A percentile compares a stretch with the other conserved stretches of the same genome.
These are phyloP conservation scores for Fusarium foetens DNA, from an alignment of 2,329 filamentous ascomycete species.

Conservation along the genomic window DNA sequence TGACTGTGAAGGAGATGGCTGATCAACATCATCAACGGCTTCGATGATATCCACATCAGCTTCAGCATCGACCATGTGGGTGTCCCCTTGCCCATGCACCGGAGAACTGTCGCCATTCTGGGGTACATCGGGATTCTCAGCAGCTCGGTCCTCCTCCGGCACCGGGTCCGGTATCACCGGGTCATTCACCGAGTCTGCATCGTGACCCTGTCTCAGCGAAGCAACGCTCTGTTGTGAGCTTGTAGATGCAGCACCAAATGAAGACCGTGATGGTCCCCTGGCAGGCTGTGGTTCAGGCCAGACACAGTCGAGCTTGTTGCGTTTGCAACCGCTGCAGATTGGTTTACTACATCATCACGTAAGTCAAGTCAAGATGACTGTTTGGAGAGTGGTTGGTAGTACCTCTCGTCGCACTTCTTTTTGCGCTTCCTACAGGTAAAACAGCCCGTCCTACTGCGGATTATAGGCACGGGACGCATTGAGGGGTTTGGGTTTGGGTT, in stretches of 20 bases:
- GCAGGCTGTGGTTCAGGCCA: conserved; percentile 51
- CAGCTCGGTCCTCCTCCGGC: conserved; percentile 22
- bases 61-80: conserved; percentile 41
- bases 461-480: conserved; percentile 50
- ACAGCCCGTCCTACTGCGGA: conserved; percentile 55
- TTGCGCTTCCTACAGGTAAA: conserved; percentile 63
- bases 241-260: conserved; percentile 26
- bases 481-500: conserved; percentile 16
- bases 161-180: conserved; percentile 22
- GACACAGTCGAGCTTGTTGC: conserved; percentile 62
- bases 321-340: conserved; percentile 63
- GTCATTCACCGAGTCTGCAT: conserved; percentile 26
- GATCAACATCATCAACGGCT: conserved; percentile 26
- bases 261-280: conserved; percentile 22
- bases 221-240: conserved; percentile 15
- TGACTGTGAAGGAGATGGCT: conserved; percentile 35
- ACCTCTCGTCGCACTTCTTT: conserved; percentile 63
- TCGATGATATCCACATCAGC: conserved; percentile 28
- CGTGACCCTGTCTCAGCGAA: conserved; percentile 12
- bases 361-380: not conserved
- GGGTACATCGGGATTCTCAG: conserved; percentile 6
- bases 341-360: conserved; percentile 52
- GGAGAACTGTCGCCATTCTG: conserved; percentile 33
- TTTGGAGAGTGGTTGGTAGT: not conserved
- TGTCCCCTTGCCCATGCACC: conserved; percentile 35